Evolutionary conservation across 108 stramenopile genomes (phyloP), one percentile per base, ranked within the genome.

Genomic region (Cyclostephanos invisitatus): DNA sequence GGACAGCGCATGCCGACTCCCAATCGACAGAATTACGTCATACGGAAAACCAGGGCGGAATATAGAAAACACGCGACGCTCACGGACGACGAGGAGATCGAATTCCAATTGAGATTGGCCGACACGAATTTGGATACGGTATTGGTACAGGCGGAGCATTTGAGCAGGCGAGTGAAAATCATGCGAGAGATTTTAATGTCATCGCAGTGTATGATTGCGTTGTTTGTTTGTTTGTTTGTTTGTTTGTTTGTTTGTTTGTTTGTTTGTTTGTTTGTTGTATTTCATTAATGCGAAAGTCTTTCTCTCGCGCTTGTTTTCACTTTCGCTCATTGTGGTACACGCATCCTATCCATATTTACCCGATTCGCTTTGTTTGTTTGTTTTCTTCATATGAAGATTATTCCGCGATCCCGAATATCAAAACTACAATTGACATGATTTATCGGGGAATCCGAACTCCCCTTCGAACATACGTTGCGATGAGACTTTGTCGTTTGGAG

Each of bases 41-140:
- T 87, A 40, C 67, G 74, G 21, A 94, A 89, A 58, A 90, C 89
- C 20, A 62, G 87, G 9, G 42, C 55, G 1, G 90, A 94, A 82
- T 94, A 76, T 68, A 70, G 67, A 11, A 87, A 85, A 49, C 84
- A 87, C 56, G 73, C 44, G 47, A 17, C 49, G 37, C 32, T 93
- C 35, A 86, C 80, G 5, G 88, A 91, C 74, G 59, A 75, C n/a
- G 81, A 91, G 25, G 85, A 87, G 29, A 93, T 93, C 68, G 87
- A 88, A 20, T 85, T 89, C 73, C 65, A 73, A 65, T 78, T 93
- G 29, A 78, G 87, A 27, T 70, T 91, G 57, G 92, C 92, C 22
- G 92, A 93, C 77, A 93, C 92, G 3, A 93, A 91, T 81, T 69
- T 93, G 37, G 92, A 93, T 67, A 91, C 92, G 4, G 92, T 93